Percentiles rank a stretch among this genome's conserved stretches.
Evolutionary conservation across 208 protist genomes (phyloP).

Genomic region (Blastocrithidia nonstop): DNA sequence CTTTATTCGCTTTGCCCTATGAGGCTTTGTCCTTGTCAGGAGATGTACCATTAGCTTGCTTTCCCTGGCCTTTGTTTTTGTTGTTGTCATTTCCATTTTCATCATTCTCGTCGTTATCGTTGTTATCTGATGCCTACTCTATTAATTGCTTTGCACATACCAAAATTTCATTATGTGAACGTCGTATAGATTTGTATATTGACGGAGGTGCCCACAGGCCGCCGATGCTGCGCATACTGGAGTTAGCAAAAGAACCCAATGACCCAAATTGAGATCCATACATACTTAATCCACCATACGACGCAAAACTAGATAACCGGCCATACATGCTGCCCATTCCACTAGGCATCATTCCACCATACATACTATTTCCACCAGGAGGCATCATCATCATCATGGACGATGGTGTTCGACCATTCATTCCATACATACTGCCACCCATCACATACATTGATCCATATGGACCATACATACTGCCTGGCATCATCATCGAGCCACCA

Average conservation of each 20-base stretch:
- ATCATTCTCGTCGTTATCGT: not conserved
- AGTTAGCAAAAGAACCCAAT: not conserved
- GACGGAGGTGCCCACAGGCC: not conserved
- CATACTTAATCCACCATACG: no score
- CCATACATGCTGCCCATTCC: slow-evolving; percentile 21
- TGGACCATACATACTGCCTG: slow-evolving; percentile 12
- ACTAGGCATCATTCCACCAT: slow-evolving; percentile 7
- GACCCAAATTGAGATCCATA: not conserved
- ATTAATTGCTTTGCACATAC: not conserved
- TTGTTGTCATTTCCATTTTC: not conserved
- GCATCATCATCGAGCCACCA: not conserved
- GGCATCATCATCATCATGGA: no score
- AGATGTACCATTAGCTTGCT: not conserved
- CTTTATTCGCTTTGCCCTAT: slow-evolving; percentile 3
- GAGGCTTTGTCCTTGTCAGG: not conserved
- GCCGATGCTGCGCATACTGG: not conserved
- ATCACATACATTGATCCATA: slow-evolving; percentile 6
- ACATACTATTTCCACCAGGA: no score
- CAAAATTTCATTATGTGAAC: no score
- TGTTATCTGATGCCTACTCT: not conserved
- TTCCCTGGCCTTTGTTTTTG: not conserved
- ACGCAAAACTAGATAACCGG: slow-evolving; percentile 5
- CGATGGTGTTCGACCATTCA: no score
- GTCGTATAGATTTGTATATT: no score
- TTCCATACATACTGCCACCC: slow-evolving; percentile 4